Percentiles rank a stretch among this genome's conserved stretches.
Evolutionary conservation across 148 eudicot genomes (phyloP).

Genomic region (Chenopodium suecicum): DNA sequence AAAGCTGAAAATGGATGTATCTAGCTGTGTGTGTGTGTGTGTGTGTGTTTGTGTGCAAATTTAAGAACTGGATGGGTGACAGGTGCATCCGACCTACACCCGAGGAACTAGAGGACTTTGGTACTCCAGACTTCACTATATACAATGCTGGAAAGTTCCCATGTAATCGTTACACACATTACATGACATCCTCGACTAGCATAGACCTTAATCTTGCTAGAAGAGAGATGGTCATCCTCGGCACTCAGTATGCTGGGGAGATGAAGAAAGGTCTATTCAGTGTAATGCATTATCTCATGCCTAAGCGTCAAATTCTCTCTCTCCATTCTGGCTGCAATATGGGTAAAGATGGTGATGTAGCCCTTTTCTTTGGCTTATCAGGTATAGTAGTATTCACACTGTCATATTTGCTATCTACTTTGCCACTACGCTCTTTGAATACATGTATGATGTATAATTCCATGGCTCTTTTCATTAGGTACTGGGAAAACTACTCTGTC

Average conservation of each 20-base stretch:
- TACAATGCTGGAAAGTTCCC: constrained; percentile 89
- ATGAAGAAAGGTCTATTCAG: constrained; percentile 89
- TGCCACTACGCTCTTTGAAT: constrained; percentile 1
- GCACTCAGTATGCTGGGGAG: constrained; percentile 86
- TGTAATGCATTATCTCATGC: constrained; percentile 91
- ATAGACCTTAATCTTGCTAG: constrained; percentile 72
- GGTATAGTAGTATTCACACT: constrained; percentile 40
- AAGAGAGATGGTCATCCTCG: constrained; percentile 84
- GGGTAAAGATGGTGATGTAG: constrained; percentile 81
- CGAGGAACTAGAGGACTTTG: constrained; percentile 73
- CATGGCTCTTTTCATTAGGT: constrained; percentile 29
- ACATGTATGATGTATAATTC: not conserved
- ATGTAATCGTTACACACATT: constrained; percentile 79
- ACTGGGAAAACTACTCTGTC: constrained; percentile 84
- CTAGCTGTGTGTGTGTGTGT: constrained; percentile 24
- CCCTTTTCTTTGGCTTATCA: constrained; percentile 87
- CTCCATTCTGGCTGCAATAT: constrained; percentile 84
- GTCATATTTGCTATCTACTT: constrained; percentile 28
- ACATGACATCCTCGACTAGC: constrained; percentile 90
- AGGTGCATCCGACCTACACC: constrained; percentile 89
- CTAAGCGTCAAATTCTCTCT: constrained; percentile 70
- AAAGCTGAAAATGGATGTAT: not conserved
- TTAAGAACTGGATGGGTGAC: constrained; percentile 53
- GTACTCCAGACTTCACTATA: constrained; percentile 82
- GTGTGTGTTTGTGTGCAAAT: constrained; percentile 38